phyloP scores from a whole-genome alignment of 306 rosid genomes.

The Casuarina equisetifolia region DNA sequence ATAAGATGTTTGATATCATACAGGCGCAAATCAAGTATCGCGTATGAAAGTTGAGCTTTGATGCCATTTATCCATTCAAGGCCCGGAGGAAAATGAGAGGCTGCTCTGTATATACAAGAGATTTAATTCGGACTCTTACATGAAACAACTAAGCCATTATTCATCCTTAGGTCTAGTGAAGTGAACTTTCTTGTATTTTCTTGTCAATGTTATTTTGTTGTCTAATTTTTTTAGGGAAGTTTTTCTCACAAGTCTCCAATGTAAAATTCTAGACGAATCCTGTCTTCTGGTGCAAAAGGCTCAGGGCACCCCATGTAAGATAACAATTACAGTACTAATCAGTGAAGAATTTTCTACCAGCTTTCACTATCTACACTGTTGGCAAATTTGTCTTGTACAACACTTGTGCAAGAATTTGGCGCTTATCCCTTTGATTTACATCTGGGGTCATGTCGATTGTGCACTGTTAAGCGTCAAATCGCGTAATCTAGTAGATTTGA shows the following conservation, averaged over 20 bases:
- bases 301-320: constrained; percentile 64
- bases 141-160: constrained; percentile 44
- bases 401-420: constrained; percentile 27
- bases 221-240: constrained; percentile 43
- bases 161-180: constrained; percentile 43
- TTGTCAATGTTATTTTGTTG: constrained; percentile 40
- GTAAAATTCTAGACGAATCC: constrained; percentile 64
- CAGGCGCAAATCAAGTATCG: constrained; percentile 75
- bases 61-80: constrained; percentile 38
- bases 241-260: constrained; percentile 46
- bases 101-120: constrained; percentile 59
- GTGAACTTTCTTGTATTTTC: constrained; percentile 35
- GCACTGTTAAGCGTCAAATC: constrained; percentile 44
- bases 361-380: constrained; percentile 32
- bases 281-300: constrained; percentile 63
- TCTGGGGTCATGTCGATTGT: constrained; percentile 66
- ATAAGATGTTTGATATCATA: constrained; percentile 8
- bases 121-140: constrained; percentile 45
- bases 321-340: constrained; percentile 48
- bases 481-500: constrained; percentile 66
- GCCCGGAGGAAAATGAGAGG: constrained; percentile 41
- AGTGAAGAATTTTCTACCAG: constrained; percentile 33
- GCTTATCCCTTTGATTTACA: constrained; percentile 30
- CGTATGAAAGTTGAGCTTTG: constrained; percentile 79
- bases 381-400: constrained; percentile 43